Percentiles rank a stretch among this genome's conserved stretches.
phyloP scores from a whole-genome alignment of 208 protist species.

The Acanthamoeba lenticulata region DNA sequence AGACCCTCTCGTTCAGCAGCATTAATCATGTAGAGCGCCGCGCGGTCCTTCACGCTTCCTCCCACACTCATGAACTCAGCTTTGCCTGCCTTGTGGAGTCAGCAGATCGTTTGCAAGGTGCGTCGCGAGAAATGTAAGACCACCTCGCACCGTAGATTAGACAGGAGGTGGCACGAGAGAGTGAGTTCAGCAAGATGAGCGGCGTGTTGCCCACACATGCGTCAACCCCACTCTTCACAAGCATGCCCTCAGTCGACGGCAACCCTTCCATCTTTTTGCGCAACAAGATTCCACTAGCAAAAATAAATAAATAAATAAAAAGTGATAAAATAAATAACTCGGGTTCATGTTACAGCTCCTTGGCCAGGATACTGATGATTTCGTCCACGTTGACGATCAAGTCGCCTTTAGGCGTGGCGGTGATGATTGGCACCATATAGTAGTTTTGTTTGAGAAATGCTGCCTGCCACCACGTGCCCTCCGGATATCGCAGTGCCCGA shows the following conservation, averaged over 20 bases:
- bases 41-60: slow-evolving; percentile 75
- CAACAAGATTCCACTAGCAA: too few relatives aligned
- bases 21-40: slow-evolving; percentile 64
- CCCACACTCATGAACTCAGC: slow-evolving; percentile 77
- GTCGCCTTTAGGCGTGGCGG: neutral
- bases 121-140: neutral
- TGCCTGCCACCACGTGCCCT: slow-evolving; percentile 29
- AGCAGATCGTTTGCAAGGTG: neutral
- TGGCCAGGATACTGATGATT: neutral
- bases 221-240: neutral
- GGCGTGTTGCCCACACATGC: slow-evolving; percentile 80
- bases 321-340: neutral
- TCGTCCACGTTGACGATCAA: neutral
- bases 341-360: too few relatives aligned
- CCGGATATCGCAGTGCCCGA: neutral
- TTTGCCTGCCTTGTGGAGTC: slow-evolving; percentile 65
- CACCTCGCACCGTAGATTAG: neutral
- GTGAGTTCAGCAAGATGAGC: slow-evolving; percentile 72
- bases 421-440: neutral
- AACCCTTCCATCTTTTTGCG: neutral
- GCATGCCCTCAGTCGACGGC: neutral
- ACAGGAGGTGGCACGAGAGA: slow-evolving; percentile 73
- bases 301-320: neutral
- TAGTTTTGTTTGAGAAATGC: slow-evolving; percentile 25
- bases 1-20: slow-evolving; percentile 58